A percentile compares a stretch with the other conserved stretches of the same genome.
phyloP scores from a whole-genome alignment of 2,329 filamentous ascomycete genomes.

The Trichoderma afroharzianum region DNA sequence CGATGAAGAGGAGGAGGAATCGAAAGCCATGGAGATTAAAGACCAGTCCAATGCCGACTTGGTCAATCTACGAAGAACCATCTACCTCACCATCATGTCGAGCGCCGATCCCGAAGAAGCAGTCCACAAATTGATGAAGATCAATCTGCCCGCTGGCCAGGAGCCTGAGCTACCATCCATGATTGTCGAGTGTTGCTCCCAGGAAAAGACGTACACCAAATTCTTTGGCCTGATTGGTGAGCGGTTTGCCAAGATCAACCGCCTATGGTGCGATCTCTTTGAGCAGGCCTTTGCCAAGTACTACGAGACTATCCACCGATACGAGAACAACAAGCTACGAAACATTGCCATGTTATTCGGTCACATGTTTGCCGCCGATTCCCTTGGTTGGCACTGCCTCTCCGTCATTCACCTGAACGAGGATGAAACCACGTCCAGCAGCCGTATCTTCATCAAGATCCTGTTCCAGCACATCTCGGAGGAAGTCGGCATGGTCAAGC shows the following conservation, averaged over 20 bases:
- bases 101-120: slow-evolving; percentile 95
- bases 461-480: slow-evolving; percentile 89
- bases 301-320: slow-evolving; percentile 95
- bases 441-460: slow-evolving; percentile 98
- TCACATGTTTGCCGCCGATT: slow-evolving; percentile 82
- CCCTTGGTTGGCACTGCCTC: slow-evolving; percentile 88
- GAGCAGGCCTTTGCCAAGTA: slow-evolving; percentile 88
- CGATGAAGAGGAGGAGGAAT: slow-evolving; percentile 71
- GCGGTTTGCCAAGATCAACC: slow-evolving; percentile 91
- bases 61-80: slow-evolving; percentile 87
- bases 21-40: slow-evolving; percentile 89
- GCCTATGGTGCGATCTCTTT: slow-evolving; percentile 90
- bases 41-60: slow-evolving; percentile 96
- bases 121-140: slow-evolving; percentile 93
- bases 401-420: slow-evolving; percentile 86
- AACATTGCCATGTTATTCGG: slow-evolving; percentile 96
- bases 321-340: slow-evolving; percentile 90
- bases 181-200: slow-evolving; percentile 94
- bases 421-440: slow-evolving; percentile 93
- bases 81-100: slow-evolving; percentile 97
- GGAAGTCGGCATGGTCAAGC: slow-evolving; percentile 75
- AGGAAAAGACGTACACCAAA: slow-evolving; percentile 95
- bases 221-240: slow-evolving; percentile 95
- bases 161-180: slow-evolving; percentile 92
- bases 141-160: slow-evolving; percentile 80